A percentile compares a stretch with the other conserved stretches of the same genome.
These are phyloP conservation scores for Leccinum boreale DNA, from an alignment of 768 basidiomycete genomes.

Conservation along the genomic window DNA sequence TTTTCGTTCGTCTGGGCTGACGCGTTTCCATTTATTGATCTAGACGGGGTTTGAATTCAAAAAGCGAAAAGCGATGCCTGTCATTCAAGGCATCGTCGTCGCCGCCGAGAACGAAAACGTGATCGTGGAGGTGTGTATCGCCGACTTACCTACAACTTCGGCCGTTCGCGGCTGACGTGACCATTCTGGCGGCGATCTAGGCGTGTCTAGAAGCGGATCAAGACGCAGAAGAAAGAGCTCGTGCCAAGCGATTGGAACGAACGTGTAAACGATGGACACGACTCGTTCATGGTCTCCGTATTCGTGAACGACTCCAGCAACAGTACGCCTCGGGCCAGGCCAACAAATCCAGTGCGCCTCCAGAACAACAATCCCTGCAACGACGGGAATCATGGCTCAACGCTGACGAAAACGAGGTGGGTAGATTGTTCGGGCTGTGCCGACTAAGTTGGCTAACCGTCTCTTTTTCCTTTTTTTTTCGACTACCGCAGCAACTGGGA, in stretches of 20 bases:
- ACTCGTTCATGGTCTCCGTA: constrained; percentile 83
- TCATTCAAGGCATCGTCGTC: constrained; percentile 82
- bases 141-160: background rate
- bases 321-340: constrained; percentile 52
- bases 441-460: constrained; percentile 11
- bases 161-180: constrained; percentile 5
- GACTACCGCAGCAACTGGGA: constrained; percentile 34
- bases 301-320: constrained; percentile 76
- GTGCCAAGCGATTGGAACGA: constrained; percentile 70
- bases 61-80: constrained; percentile 83
- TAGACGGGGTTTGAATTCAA: constrained; percentile 97
- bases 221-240: constrained; percentile 72
- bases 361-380: constrained; percentile 1
- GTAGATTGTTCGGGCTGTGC: background rate
- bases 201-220: constrained; percentile 84
- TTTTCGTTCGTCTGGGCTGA: background rate
- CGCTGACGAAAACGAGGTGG: constrained; percentile 21
- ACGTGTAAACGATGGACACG: constrained; percentile 86
- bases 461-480: background rate
- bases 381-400: constrained; percentile 20
- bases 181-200: constrained; percentile 38
- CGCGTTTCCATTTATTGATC: constrained; percentile 5
- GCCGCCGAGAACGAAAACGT: constrained; percentile 74
- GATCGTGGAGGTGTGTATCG: constrained; percentile 65
- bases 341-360: background rate